Conservation (phyloP, 2,329 filamentous ascomycete species). For the Coleophoma crateriformis region DNA sequence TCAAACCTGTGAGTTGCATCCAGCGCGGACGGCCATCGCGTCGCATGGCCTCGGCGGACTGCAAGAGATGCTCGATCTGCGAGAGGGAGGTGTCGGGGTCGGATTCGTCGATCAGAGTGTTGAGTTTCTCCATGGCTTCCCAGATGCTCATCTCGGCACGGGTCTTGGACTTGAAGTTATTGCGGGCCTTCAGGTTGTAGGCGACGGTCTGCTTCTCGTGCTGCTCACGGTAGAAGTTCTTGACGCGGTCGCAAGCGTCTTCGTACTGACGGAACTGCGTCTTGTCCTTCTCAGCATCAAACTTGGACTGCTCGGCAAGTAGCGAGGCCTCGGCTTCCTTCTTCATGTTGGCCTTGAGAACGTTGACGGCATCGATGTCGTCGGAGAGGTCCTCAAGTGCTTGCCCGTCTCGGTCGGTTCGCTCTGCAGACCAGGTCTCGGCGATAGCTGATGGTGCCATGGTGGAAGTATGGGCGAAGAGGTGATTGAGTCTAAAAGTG, state of each 20-base stretch:
- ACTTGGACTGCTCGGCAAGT: conserved; percentile 54
- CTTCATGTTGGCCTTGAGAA: conserved; percentile 36
- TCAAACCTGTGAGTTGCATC: conserved; percentile 74
- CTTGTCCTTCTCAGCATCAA: conserved; percentile 74
- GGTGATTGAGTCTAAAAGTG: neutral
- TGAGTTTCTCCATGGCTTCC: conserved; percentile 89
- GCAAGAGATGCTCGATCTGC: conserved; percentile 86
- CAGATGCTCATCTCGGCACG: conserved; percentile 74
- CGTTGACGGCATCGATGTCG: conserved; percentile 50
- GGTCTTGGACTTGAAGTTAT: conserved; percentile 60
- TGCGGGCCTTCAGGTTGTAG: conserved; percentile 79
- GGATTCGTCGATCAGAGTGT: conserved; percentile 84
- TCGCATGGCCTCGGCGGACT: conserved; percentile 84
- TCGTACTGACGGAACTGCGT: conserved; percentile 77
- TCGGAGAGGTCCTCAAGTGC: conserved; percentile 38
- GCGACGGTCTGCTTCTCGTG: conserved; percentile 70
- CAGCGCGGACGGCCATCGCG: conserved; percentile 77
- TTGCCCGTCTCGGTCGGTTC: conserved; percentile 13
- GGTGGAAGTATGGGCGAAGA: neutral
- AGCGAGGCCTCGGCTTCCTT: conserved; percentile 19
- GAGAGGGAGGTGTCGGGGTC: conserved; percentile 84
- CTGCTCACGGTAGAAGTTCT: conserved; percentile 76
- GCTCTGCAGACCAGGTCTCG: neutral
- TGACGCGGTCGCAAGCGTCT: conserved; percentile 76
- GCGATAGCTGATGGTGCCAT: conserved; percentile 21